These are phyloP conservation scores for Trichomonas gallinae DNA, from an alignment of 208 protist genomes.

Conservation along the genomic window DNA sequence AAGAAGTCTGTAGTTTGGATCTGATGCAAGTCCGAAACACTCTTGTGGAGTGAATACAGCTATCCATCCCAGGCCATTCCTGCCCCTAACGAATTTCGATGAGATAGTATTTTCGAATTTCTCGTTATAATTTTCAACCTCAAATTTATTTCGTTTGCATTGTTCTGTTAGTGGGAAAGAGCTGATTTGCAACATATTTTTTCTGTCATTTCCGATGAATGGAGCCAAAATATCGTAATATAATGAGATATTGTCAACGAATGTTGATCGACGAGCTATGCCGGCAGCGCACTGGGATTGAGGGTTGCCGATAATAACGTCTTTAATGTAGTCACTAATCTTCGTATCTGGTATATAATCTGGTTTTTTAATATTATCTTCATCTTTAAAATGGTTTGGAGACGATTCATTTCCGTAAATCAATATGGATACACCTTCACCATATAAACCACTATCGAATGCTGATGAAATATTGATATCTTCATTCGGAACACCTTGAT, in stretches of 20 bases:
- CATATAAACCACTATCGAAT: not conserved
- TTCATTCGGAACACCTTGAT: not conserved
- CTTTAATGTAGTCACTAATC: not conserved
- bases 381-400: not conserved
- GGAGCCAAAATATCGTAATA: no score
- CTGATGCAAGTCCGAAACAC: not conserved
- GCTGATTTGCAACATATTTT: not conserved
- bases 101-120: not conserved
- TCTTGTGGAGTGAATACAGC: not conserved
- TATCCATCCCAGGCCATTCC: not conserved
- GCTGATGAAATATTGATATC: not conserved
- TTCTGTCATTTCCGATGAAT: not conserved
- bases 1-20: not conserved
- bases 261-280: no score
- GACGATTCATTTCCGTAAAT: not conserved
- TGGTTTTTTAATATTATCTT: not conserved
- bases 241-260: no score
- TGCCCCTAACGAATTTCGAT: not conserved
- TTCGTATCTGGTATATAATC: not conserved
- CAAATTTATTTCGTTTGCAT: not conserved
- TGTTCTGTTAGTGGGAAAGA: not conserved
- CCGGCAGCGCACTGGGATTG: no score
- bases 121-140: not conserved
- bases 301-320: not conserved
- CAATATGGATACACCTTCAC: not conserved